Evolutionary conservation across 306 rosid species (phyloP).

Genomic region (Macrotyloma uniflorum): DNA sequence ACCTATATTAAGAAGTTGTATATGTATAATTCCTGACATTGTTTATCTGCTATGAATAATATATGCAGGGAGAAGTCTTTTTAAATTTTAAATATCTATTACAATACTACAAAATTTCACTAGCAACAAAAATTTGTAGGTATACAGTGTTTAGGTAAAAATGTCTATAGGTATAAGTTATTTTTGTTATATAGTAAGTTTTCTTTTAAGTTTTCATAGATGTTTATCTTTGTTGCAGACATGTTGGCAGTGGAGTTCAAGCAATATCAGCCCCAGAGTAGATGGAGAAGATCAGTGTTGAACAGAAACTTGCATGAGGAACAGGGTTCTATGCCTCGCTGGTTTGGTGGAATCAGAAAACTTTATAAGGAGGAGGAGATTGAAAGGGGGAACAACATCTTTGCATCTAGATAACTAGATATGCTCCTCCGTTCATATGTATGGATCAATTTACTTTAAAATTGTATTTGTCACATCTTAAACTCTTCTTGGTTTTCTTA

Average conservation of each 20-base stretch:
- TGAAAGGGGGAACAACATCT: constrained; percentile 21
- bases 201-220: background rate
- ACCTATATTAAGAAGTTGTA: no score
- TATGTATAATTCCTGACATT: no score
- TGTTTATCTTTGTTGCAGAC: constrained; percentile 22
- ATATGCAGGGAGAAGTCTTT: no score
- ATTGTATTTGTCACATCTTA: background rate
- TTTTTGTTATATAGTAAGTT: background rate
- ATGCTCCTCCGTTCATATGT: no score
- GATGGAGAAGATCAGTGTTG: constrained; percentile 51
- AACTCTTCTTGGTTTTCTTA: background rate
- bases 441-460: no score
- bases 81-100: no score
- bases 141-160: no score
- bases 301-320: constrained; percentile 36
- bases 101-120: no score
- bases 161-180: no score
- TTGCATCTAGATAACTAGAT: background rate
- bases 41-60: no score
- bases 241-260: constrained; percentile 30
- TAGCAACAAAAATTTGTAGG: no score
- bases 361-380: constrained; percentile 30
- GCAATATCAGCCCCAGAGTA: constrained; percentile 34
- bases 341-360: constrained; percentile 35
- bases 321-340: constrained; percentile 8